These are phyloP conservation scores for Polygonum aviculare DNA, from an alignment of 148 eudicot species.

Conservation along the genomic window DNA sequence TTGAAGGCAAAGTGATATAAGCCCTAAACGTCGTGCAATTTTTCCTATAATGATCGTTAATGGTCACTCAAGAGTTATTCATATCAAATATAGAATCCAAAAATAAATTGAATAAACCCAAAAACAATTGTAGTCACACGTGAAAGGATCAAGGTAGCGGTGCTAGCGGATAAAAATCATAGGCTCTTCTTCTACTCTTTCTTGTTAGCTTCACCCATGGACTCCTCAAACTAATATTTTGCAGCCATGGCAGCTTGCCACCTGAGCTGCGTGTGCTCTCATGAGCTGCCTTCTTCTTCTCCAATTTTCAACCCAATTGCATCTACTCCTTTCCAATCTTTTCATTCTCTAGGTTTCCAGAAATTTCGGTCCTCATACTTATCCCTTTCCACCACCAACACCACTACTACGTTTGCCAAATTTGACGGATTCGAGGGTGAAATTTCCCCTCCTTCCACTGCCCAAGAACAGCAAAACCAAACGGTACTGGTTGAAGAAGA, in stretches of 20 bases:
- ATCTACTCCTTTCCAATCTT: neutral
- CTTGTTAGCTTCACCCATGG: neutral
- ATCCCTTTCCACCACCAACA: neutral
- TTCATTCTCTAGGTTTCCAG: neutral
- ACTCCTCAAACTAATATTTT: neutral
- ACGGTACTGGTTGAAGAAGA: slow-evolving; percentile 13
- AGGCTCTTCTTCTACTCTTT: neutral
- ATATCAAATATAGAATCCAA: too few relatives aligned
- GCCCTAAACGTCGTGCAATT: too few relatives aligned
- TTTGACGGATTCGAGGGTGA: slow-evolving; percentile 67
- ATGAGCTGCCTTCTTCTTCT: neutral
- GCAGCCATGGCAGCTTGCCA: slow-evolving; percentile 10
- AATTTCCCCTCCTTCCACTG: neutral
- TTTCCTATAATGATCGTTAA: too few relatives aligned
- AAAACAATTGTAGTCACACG: neutral
- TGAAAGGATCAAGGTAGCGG: slow-evolving; percentile 1
- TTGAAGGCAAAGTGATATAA: too few relatives aligned
- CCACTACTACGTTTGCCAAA: slow-evolving; percentile 49
- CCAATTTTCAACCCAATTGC: neutral
- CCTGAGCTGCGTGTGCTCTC: slow-evolving; percentile 5
- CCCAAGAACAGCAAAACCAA: slow-evolving; percentile 10
- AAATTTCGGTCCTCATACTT: neutral
- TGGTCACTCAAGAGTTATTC: too few relatives aligned
- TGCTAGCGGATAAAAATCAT: neutral
- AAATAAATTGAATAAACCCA: neutral